These are phyloP conservation scores for Boletus sensibilis DNA, from an alignment of 768 basidiomycete genomes.

Conservation along the genomic window DNA sequence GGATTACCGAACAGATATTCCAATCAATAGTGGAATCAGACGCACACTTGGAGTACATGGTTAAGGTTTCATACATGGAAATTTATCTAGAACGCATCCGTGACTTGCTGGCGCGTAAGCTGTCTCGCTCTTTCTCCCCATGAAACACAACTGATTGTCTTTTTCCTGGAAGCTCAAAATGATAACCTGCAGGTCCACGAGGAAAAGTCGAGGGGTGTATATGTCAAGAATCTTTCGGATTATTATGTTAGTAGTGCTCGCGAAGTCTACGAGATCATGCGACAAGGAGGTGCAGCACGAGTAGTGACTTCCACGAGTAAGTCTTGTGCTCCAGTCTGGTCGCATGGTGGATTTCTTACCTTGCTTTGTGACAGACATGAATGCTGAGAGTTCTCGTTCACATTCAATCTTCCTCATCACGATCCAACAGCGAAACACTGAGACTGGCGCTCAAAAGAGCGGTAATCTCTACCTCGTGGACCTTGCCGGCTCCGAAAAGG, in stretches of 20 bases:
- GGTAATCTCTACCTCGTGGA: slow-evolving; percentile 98
- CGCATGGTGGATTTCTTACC: neutral
- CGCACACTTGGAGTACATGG: slow-evolving; percentile 93
- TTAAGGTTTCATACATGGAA: slow-evolving; percentile 99
- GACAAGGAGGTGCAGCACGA: slow-evolving; percentile 87
- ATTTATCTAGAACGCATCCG: slow-evolving; percentile 96
- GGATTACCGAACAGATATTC: slow-evolving; percentile 99
- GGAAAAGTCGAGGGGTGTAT: slow-evolving; percentile 95
- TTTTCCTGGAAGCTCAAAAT: slow-evolving; percentile 69
- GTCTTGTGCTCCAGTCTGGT: slow-evolving; percentile 29
- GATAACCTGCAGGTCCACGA: slow-evolving; percentile 99
- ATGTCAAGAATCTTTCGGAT: slow-evolving; percentile 96
- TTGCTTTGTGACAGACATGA: slow-evolving; percentile 74
- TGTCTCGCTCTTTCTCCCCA: neutral
- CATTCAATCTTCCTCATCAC: slow-evolving; percentile 99
- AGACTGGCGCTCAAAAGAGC: slow-evolving; percentile 92
- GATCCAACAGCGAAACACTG: slow-evolving; percentile 94
- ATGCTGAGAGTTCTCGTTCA: slow-evolving; percentile 97
- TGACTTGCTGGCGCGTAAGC: slow-evolving; percentile 91
- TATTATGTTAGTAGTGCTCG: slow-evolving; percentile 95
- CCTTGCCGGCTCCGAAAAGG: slow-evolving; percentile 97
- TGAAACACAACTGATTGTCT: slow-evolving; percentile 4
- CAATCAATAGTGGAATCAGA: slow-evolving; percentile 96
- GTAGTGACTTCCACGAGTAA: slow-evolving; percentile 93
- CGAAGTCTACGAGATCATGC: slow-evolving; percentile 99